A percentile compares a stretch with the other conserved stretches of the same genome.
These are phyloP conservation scores for Neurospora discreta DNA, from an alignment of 495 filamentous ascomycete species.

Conservation along the genomic window DNA sequence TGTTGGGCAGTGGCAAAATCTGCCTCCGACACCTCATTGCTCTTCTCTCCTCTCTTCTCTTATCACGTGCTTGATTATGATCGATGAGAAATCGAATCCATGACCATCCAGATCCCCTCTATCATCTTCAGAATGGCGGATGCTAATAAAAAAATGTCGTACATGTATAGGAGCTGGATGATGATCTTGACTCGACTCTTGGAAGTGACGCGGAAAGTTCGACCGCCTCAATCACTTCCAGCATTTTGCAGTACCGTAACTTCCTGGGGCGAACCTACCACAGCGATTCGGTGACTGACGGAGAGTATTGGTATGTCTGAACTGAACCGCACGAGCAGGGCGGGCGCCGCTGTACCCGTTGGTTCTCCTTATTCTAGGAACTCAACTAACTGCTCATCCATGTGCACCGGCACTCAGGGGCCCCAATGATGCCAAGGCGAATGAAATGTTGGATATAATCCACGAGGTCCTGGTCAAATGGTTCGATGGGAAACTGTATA, in stretches of 20 bases:
- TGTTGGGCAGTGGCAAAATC: neutral
- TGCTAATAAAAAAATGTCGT: neutral
- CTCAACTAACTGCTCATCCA: neutral
- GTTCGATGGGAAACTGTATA: constrained; percentile 21
- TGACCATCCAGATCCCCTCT: neutral
- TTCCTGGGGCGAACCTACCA: constrained; percentile 21
- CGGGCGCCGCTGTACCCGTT: neutral
- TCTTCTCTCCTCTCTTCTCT: neutral
- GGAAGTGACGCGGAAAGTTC: neutral
- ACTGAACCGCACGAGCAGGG: neutral
- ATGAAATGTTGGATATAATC: constrained; percentile 23
- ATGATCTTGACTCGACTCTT: neutral
- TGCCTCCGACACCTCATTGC: neutral
- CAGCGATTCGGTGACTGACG: constrained; percentile 10
- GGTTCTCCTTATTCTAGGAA: neutral
- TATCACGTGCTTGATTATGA: neutral
- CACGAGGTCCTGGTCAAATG: constrained; percentile 9
- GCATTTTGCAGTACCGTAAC: constrained; percentile 24
- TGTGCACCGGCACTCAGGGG: constrained; percentile 7
- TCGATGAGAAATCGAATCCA: too few species aligned
- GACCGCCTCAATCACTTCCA: constrained; percentile 22
- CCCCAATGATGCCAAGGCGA: constrained; percentile 20
- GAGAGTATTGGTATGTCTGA: constrained; percentile 8
- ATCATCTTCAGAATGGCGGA: neutral
- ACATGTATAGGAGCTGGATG: neutral